phyloP scores from a whole-genome alignment of 108 stramenopile genomes.

The Cyclotella atomus region DNA sequence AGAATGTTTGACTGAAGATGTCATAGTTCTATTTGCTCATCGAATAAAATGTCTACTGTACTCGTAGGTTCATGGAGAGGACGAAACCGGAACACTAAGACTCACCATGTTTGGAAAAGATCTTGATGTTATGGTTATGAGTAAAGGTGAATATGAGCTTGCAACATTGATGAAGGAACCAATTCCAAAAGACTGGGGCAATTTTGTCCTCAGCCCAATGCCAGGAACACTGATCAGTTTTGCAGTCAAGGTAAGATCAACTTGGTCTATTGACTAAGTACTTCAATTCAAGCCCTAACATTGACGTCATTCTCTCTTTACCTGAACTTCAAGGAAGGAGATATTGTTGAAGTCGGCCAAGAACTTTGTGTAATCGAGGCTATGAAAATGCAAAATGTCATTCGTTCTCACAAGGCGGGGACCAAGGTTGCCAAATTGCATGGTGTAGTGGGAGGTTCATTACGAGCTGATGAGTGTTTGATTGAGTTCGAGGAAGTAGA shows the following conservation, averaged over 20 bases:
- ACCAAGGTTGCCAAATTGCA: slow-evolving; percentile 64
- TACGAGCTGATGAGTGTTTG: slow-evolving; percentile 83
- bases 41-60: neutral
- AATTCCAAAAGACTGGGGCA: slow-evolving; percentile 67
- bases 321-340: slow-evolving; percentile 76
- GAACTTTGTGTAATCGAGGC: slow-evolving; percentile 95
- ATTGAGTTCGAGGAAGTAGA: slow-evolving; percentile 63
- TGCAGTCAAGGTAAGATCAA: slow-evolving; percentile 51
- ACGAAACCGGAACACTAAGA: slow-evolving; percentile 39
- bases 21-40: neutral
- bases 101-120: slow-evolving; percentile 74
- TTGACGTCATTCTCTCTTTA: neutral
- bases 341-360: slow-evolving; percentile 91
- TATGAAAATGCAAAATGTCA: slow-evolving; percentile 99
- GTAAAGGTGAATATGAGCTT: slow-evolving; percentile 80
- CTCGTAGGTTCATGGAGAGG: slow-evolving; percentile 55
- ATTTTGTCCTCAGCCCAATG: slow-evolving; percentile 92
- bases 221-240: slow-evolving; percentile 90
- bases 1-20: neutral
- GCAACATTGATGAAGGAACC: slow-evolving; percentile 80
- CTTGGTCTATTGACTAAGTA: neutral
- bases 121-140: slow-evolving; percentile 71
- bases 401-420: slow-evolving; percentile 82
- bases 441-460: slow-evolving; percentile 67
- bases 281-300: too few species aligned